Evolutionary conservation across 1,284 basidiomycete genomes (phyloP).

Genomic region (Trametes sp.): DNA sequence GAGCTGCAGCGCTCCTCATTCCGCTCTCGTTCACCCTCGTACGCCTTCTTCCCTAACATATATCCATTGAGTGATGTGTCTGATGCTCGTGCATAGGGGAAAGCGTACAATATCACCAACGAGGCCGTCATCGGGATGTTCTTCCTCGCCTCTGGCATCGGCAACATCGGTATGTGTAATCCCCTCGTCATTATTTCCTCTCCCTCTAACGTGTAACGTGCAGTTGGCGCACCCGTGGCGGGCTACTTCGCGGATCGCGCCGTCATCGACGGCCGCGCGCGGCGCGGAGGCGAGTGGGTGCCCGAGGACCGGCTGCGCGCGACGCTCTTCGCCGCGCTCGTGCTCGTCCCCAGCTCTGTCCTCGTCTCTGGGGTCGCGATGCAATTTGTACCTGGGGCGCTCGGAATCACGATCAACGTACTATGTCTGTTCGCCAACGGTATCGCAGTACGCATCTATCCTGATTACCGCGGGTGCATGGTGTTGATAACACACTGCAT

Average conservation of each 20-base stretch:
- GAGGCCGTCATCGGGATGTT: constrained; percentile 65
- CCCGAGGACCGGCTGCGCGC: constrained; percentile 70
- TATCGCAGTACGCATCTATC: constrained; percentile 50
- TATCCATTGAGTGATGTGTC: neutral
- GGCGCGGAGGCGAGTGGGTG: constrained; percentile 56
- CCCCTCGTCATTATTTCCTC: neutral
- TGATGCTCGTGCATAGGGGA: constrained; percentile 48
- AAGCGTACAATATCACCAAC: constrained; percentile 66
- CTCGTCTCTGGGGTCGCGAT: constrained; percentile 44
- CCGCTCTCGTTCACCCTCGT: constrained; percentile 53
- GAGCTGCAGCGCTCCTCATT: constrained; percentile 42
- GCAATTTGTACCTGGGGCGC: constrained; percentile 47
- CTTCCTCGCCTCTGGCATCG: constrained; percentile 66
- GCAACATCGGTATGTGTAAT: constrained; percentile 60
- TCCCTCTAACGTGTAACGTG: neutral
- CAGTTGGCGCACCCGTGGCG: constrained; percentile 60
- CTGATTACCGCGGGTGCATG: neutral
- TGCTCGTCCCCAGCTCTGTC: constrained; percentile 53
- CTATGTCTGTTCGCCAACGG: constrained; percentile 57
- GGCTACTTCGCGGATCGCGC: constrained; percentile 62
- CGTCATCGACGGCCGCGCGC: constrained; percentile 53
- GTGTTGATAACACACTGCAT: constrained; percentile 8
- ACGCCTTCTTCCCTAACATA: neutral
- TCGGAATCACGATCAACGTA: constrained; percentile 51
- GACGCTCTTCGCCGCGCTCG: constrained; percentile 51